Base-by-base conservation (phyloP, 192 early-diverging fungal genomes). In the Blastocladiella britannica region DNA sequence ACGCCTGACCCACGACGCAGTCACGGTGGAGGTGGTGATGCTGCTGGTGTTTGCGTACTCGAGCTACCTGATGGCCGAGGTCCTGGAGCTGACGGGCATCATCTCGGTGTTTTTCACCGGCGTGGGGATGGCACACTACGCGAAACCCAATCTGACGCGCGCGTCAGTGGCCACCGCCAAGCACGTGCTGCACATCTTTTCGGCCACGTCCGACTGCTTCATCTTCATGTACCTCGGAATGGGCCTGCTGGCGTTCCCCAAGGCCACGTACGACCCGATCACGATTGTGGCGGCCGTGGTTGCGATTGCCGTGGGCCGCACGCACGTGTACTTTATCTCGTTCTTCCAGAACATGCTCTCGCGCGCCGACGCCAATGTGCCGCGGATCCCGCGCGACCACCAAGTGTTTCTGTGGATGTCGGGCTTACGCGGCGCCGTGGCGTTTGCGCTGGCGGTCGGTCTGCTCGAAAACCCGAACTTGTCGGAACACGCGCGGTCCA, bases 181-280 rank as follows among this genome's bases (percentile, higher is more conserved):
- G 67, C 63, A 71, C 18, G 70, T 70, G 20, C 56, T 79, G 53
- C 62, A 74, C 22, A 58, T 79, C 51, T 58, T 79, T 47, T 63
- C 65, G 5, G 65, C 68, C 56, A 60, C 75, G 53, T 78, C 70
- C 62, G 77, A 79, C 56, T 58, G 63, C 30, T 78, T 79, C 56
- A 75, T 79, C 29, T 79, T 79, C 64, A 63, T 79, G 59, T 79
- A 79, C 62, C 62, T 79, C 25, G 77, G 77, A 12, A 65, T 78
- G 15, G 77, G 77, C 0, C 68, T 79, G 23, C 60, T 79, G 25
- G 74, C 75, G 22, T 79, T 79, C 57, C 72, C 47, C 2, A 57
- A 70, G 43, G 71, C 71, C 15, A 54, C 53, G 8, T 79, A 79
- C 65, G 58, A 68, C 54, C 64, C 70, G 15, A 29, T 67, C 30